Evolutionary conservation across 2,329 filamentous ascomycete species (phyloP), one percentile per base, ranked within the genome.

Genomic region (Xylaria hypoxylon): DNA sequence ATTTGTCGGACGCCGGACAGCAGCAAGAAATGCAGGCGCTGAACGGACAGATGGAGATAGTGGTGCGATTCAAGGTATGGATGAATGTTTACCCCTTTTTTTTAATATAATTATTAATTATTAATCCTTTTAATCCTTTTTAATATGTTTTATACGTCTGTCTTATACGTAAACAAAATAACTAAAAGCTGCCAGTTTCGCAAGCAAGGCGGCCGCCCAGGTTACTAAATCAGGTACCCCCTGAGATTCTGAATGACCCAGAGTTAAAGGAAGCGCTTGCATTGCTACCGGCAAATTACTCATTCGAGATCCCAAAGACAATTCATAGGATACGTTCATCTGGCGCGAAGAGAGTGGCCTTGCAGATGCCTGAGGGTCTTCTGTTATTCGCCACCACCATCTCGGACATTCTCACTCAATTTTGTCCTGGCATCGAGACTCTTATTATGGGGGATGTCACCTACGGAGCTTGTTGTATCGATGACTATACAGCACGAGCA

Each of bases 381-480:
- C 87, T 99, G 31, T 84, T 99, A 63, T 99, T 99, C 78, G 96
- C 96, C 24, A 98, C 96, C 28, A 99, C 96, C 40, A 95, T 99
- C 72, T 97, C 96, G 3, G 96, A 99, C 77, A 98, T 99, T 74
- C 84, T 99, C 53, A 93, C 92, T 0, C 92, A 94, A 77, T 99
- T 99, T 82, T 99, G 96, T 76, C 91, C 93, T 0, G 94, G 92
- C 1, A 91, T 92, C 45, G 93, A 96, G 78, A 98, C 95, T 1
- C 85, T 98, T 60, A 99, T 99, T 79, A 99, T 99, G 96, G 96
- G 96, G 68, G 96, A 99, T 78, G 96, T 99, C 48, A 99, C 96
- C 0, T 99, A 99, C 78, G 96, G 96, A 69, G 96, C 96, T 24
- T 99, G 96, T 83, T 99, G 96, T 77, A 97, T 99, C 74, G 96